Evolutionary conservation across 2,329 filamentous ascomycete species (phyloP).

Genomic region (Calycina marina): DNA sequence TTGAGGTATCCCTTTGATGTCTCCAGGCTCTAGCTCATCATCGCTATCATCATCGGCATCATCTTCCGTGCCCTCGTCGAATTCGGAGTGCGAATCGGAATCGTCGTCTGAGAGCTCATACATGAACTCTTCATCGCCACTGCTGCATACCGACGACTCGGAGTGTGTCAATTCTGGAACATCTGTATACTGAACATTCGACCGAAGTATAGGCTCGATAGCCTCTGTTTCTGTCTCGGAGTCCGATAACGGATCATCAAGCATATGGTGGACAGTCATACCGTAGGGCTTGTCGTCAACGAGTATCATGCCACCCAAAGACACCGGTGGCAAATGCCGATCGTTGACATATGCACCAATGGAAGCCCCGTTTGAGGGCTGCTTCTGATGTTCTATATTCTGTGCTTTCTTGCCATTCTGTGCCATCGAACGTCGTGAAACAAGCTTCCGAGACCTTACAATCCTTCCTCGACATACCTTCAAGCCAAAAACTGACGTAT

Average conservation of each 20-base stretch:
- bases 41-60: constrained; percentile 36
- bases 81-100: constrained; percentile 31
- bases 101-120: constrained; percentile 50
- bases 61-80: constrained; percentile 20
- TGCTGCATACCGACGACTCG: constrained; percentile 17
- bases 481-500: constrained; percentile 46
- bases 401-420: constrained; percentile 31
- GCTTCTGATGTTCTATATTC: constrained; percentile 66
- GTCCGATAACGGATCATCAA: constrained; percentile 50
- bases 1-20: constrained; percentile 63
- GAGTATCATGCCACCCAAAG: constrained; percentile 74
- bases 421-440: constrained; percentile 27
- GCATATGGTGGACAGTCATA: constrained; percentile 95
- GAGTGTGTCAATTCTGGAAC: constrained; percentile 24
- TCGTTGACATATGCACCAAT: constrained; percentile 83
- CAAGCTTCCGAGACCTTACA: constrained; percentile 39
- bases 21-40: constrained; percentile 48
- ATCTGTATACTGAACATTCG: constrained; percentile 14
- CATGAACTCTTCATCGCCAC: constrained; percentile 35
- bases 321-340: constrained; percentile 77
- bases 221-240: constrained; percentile 26
- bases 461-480: constrained; percentile 61
- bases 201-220: constrained; percentile 18
- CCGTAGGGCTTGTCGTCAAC: constrained; percentile 77
- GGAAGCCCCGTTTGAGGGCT: constrained; percentile 73